phyloP scores from a whole-genome alignment of 2,329 filamentous ascomycete genomes.

The Scleromitrula shiraiana region DNA sequence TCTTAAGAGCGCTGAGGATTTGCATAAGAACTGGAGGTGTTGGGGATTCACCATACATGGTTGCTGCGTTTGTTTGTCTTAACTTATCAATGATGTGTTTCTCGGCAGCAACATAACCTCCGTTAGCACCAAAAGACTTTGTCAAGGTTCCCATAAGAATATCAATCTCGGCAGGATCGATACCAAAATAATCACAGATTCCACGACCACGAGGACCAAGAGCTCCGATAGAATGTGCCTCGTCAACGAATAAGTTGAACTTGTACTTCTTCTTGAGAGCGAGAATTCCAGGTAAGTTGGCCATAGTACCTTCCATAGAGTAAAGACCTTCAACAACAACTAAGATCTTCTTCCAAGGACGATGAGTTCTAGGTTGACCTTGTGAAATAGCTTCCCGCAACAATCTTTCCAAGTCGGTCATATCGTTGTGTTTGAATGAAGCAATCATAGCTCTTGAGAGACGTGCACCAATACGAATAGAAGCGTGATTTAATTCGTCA shows the following conservation, averaged over 20 bases:
- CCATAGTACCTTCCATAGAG: constrained; percentile 99
- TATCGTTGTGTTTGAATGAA: constrained; percentile 98
- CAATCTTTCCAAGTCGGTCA: constrained; percentile 74
- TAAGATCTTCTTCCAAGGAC: constrained; percentile 98
- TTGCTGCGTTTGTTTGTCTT: constrained; percentile 74
- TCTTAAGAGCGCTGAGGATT: constrained; percentile 75
- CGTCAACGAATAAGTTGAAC: constrained; percentile 91
- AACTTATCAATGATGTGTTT: constrained; percentile 91
- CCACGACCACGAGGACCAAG: constrained; percentile 82
- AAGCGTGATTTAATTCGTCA: constrained; percentile 95
- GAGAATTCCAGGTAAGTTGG: constrained; percentile 85
- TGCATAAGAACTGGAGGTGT: constrained; percentile 84
- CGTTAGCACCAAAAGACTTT: constrained; percentile 97
- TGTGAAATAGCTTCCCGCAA: constrained; percentile 91
- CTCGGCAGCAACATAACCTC: constrained; percentile 86
- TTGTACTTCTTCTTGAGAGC: constrained; percentile 92
- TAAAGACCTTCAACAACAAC: constrained; percentile 95
- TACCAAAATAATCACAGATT: constrained; percentile 94
- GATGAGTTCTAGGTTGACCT: constrained; percentile 94
- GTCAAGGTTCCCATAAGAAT: constrained; percentile 97
- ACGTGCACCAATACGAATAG: constrained; percentile 90
- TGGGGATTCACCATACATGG: constrained; percentile 79
- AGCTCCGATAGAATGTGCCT: constrained; percentile 92
- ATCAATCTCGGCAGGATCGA: constrained; percentile 81
- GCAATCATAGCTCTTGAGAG: constrained; percentile 90